phyloP scores from a whole-genome alignment of 495 filamentous ascomycete species.

The Hypoxylon lenormandii region DNA sequence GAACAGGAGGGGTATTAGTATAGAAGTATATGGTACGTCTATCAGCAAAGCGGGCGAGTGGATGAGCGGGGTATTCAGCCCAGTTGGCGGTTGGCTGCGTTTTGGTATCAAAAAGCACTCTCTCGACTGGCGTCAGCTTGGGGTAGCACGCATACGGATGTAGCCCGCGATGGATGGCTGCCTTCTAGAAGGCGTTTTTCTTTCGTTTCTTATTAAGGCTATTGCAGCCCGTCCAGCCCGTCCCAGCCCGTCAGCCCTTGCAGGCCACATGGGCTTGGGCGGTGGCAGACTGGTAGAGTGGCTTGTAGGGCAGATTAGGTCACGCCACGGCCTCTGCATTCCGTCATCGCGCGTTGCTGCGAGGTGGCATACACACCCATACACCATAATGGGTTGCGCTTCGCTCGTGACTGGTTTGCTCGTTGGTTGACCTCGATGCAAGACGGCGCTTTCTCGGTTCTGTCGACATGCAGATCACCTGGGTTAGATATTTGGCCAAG shows the following conservation, averaged over 20 bases:
- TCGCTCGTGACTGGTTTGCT: conserved; percentile 39
- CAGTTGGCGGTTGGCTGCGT: conserved; percentile 3
- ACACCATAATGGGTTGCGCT: conserved; percentile 26
- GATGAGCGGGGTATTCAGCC: conserved; percentile 36
- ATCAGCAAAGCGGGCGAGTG: conserved; percentile 24
- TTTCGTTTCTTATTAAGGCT: conserved; percentile 23
- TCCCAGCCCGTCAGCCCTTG: conserved; percentile 31
- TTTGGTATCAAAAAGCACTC: conserved; percentile 11
- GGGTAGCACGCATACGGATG: conserved; percentile 25
- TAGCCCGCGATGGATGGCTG: conserved; percentile 18
- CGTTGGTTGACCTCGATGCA: conserved; percentile 48
- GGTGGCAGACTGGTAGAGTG: too few species aligned
- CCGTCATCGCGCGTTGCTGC: conserved; percentile 48
- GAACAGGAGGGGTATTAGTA: conserved; percentile 1
- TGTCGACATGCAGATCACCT: conserved; percentile 39
- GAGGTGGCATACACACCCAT: conserved; percentile 34
- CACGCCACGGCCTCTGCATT: conserved; percentile 30
- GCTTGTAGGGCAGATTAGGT: conserved; percentile 23
- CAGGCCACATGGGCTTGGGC: conserved; percentile 43
- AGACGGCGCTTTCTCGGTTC: conserved; percentile 53
- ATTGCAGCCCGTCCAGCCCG: conserved; percentile 4
- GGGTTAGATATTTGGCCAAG: conserved; percentile 11
- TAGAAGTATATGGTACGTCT: not conserved
- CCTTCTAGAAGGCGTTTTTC: conserved; percentile 42
- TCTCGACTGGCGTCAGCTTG: conserved; percentile 17